These are phyloP conservation scores for Didymellaceae sp. DNA, from an alignment of 2,329 filamentous ascomycete species.

Conservation along the genomic window DNA sequence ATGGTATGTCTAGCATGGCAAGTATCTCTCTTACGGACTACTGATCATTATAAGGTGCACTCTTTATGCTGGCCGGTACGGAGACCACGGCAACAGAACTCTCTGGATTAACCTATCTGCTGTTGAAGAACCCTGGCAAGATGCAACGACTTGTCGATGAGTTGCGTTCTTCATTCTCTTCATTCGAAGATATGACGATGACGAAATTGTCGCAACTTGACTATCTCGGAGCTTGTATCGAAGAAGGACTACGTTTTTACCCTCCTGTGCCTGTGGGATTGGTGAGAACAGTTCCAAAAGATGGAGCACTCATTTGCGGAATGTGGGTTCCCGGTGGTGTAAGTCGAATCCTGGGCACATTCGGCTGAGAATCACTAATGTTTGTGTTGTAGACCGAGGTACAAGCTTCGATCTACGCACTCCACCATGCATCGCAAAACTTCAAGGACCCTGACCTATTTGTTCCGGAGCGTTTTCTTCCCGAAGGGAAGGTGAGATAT, in stretches of 20 bases:
- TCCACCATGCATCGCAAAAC: slow-evolving; percentile 24
- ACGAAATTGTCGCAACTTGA: neutral
- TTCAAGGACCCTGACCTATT: slow-evolving; percentile 48
- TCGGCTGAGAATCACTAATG: neutral
- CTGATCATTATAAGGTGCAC: too few species aligned
- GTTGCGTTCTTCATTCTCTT: neutral
- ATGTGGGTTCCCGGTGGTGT: neutral
- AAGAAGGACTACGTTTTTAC: neutral
- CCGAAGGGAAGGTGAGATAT: neutral
- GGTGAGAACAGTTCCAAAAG: neutral
- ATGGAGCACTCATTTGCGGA: neutral
- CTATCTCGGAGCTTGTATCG: neutral
- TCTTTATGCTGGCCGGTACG: slow-evolving; percentile 53
- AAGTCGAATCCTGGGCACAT: neutral
- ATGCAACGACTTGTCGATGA: slow-evolving; percentile 23
- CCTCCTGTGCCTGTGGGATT: neutral
- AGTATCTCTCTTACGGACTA: too few species aligned
- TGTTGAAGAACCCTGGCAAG: slow-evolving; percentile 38
- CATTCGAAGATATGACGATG: neutral
- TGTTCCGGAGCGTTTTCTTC: slow-evolving; percentile 52
- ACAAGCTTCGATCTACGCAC: neutral
- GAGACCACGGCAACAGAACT: slow-evolving; percentile 55
- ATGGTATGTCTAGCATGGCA: too few species aligned
- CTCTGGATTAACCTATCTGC: slow-evolving; percentile 46
- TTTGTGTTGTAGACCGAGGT: neutral